Base-by-base conservation (phyloP, 2,329 filamentous ascomycete genomes). In the Anthostomella pinea region DNA sequence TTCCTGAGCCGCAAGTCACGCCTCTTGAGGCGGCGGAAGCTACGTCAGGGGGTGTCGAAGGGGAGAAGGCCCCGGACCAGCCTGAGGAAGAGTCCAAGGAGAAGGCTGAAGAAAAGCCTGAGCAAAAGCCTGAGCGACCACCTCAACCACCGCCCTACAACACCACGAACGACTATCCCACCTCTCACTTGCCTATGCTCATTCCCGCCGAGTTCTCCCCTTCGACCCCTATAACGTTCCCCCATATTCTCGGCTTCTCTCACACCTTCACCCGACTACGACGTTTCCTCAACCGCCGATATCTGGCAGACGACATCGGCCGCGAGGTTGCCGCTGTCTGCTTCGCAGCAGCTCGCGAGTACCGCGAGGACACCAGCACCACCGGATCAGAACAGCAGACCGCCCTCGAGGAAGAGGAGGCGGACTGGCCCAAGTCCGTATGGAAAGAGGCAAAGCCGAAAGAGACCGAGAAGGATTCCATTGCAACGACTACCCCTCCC, bases 201-300 rank as follows among this genome's bases (percentile, higher is more conserved):
- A 76, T 85, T 27, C 91, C 91, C 3, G 57, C 70, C 45, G 77
- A 83, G 41, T 79, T 98, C 55, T 77, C 82, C 23, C 88, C 88
- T 27, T 81, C 84, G 5, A 70, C 76, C 16, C 73, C 85, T 10
- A 75, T 98, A 41, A 71, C 78, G 26, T 86, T 95, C 62, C 91
- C 91, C 1, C 91, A 97, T 60, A 77, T 96, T 40, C 83, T 98
- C 19, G 93, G 93, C 42, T 95, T 98, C 70, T 69, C 86, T 45
- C 91, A 93, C 67, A 96, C 91, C 3, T 86, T 89, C 1, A 85
- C 82, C 48, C 83, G 93, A 42, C 73, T 97, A 43, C 85, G 85
- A 57, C 85, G 93, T 48, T 98, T 90, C 73, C 72, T 98, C 43
- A 95, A 84, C 61, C 83, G 84, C 43, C 84, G 93, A 35, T 68